Conservation (phyloP, 75 land plant genomes). For the Isoetes taiwanensis region DNA sequence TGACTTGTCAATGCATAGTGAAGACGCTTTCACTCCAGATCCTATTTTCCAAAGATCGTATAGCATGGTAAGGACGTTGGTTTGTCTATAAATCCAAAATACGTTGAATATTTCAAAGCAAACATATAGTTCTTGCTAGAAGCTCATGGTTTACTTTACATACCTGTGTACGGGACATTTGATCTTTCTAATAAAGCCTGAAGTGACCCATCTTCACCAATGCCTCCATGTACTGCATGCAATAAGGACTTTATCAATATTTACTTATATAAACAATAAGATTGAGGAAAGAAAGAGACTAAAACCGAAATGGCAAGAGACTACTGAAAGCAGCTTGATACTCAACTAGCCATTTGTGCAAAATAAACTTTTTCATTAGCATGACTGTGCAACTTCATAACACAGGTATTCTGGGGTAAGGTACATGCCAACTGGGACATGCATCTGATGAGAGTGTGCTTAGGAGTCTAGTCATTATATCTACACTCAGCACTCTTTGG, state of each 20-base stretch:
- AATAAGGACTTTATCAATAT: too few relatives aligned
- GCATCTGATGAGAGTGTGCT: too few relatives aligned
- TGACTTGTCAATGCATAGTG: slow-evolving; percentile 70
- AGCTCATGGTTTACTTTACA: not conserved
- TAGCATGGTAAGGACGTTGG: too few relatives aligned
- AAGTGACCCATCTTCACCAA: slow-evolving; percentile 80
- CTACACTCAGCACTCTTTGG: too few relatives aligned
- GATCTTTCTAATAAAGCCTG: slow-evolving; percentile 54
- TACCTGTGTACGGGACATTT: slow-evolving; percentile 67
- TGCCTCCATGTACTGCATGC: slow-evolving; percentile 77
- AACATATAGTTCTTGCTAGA: not conserved
- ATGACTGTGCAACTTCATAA: too few relatives aligned
- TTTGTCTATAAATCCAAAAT: not conserved
- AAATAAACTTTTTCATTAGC: too few relatives aligned
- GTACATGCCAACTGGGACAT: too few relatives aligned
- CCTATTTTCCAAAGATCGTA: slow-evolving; percentile 29
- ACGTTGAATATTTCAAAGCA: not conserved
- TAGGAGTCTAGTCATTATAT: too few relatives aligned
- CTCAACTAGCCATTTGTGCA: too few relatives aligned
- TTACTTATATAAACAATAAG: not conserved
- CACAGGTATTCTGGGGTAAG: too few relatives aligned
- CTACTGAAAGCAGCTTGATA: too few relatives aligned
- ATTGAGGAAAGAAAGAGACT: not conserved
- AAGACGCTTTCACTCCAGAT: slow-evolving; percentile 51
- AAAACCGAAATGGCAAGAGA: too few relatives aligned